Percentiles rank a stretch among this genome's conserved stretches.
phyloP scores from a whole-genome alignment of 768 basidiomycete genomes.

The Suillus subluteus region DNA sequence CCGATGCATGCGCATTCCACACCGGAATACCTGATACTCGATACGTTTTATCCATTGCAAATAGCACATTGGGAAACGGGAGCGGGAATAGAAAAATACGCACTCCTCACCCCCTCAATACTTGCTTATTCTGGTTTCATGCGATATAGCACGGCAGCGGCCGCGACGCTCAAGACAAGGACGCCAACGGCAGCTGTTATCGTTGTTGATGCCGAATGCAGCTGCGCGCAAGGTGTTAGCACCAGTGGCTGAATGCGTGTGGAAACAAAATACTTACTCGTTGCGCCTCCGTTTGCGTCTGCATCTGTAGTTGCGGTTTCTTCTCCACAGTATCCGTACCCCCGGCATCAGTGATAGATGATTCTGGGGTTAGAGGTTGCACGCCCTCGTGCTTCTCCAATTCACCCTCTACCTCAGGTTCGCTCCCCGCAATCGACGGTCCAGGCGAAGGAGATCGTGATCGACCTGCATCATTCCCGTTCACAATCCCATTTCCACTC shows the following conservation, averaged over 20 bases:
- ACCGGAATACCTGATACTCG: not conserved
- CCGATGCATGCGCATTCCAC: slow-evolving; percentile 11
- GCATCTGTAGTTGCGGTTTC: slow-evolving; percentile 2
- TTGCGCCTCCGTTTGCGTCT: slow-evolving; percentile 21
- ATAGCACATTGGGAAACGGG: slow-evolving; percentile 10
- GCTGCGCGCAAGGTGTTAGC: slow-evolving; percentile 25
- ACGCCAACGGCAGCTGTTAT: slow-evolving; percentile 63
- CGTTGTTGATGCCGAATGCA: slow-evolving; percentile 29
- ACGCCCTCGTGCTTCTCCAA: slow-evolving; percentile 19
- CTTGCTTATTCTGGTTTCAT: slow-evolving; percentile 49
- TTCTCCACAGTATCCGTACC: slow-evolving; percentile 1
- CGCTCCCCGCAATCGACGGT: slow-evolving; percentile 33
- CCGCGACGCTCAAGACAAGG: slow-evolving; percentile 65
- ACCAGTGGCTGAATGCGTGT: slow-evolving; percentile 6
- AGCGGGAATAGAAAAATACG: slow-evolving; percentile 1
- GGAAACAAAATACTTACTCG: slow-evolving; percentile 31
- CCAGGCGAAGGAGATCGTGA: slow-evolving; percentile 33
- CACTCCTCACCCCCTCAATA: slow-evolving; percentile 7
- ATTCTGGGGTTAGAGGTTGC: slow-evolving; percentile 34
- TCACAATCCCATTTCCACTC: slow-evolving; percentile 15
- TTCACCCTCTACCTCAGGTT: slow-evolving; percentile 28
- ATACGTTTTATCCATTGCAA: slow-evolving; percentile 5
- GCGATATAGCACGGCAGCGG: slow-evolving; percentile 75
- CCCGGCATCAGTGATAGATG: slow-evolving; percentile 32
- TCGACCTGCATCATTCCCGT: slow-evolving; percentile 17